phyloP scores from a whole-genome alignment of 257 asterid genomes.

The Striga asiatica region DNA sequence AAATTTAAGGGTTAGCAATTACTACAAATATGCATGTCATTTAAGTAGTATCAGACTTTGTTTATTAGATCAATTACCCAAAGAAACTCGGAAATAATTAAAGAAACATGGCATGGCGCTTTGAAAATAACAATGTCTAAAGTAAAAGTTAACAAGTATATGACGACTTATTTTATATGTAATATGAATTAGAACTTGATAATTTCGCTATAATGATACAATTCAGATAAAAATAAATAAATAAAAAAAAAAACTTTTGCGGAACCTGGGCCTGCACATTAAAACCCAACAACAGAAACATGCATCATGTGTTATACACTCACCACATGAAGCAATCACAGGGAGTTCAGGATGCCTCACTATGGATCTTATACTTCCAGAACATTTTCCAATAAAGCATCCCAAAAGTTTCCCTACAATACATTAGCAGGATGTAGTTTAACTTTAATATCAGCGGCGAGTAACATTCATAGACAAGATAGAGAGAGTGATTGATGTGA shows the following conservation, averaged over 20 bases:
- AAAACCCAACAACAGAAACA: not conserved
- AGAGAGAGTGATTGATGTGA: not conserved
- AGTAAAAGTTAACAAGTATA: too few species aligned
- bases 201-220: not conserved
- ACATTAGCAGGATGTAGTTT: slow-evolving; percentile 1
- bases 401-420: slow-evolving; percentile 73
- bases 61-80: not conserved
- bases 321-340: slow-evolving; percentile 90
- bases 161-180: too few species aligned
- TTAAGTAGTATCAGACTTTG: not conserved
- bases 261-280: not conserved
- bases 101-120: not conserved
- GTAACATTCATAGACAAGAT: not conserved
- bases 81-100: not conserved
- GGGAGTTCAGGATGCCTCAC: slow-evolving; percentile 75
- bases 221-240: not conserved
- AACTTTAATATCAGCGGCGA: too few species aligned
- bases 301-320: slow-evolving; percentile 17
- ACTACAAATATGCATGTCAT: not conserved
- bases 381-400: slow-evolving; percentile 78
- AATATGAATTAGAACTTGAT: too few species aligned
- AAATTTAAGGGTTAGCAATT: slow-evolving; percentile 16
- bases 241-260: too few species aligned
- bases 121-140: too few species aligned
- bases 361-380: slow-evolving; percentile 89